These are phyloP conservation scores for Pseudogymnoascus sp. DNA, from an alignment of 2,329 filamentous ascomycete genomes.

Conservation along the genomic window DNA sequence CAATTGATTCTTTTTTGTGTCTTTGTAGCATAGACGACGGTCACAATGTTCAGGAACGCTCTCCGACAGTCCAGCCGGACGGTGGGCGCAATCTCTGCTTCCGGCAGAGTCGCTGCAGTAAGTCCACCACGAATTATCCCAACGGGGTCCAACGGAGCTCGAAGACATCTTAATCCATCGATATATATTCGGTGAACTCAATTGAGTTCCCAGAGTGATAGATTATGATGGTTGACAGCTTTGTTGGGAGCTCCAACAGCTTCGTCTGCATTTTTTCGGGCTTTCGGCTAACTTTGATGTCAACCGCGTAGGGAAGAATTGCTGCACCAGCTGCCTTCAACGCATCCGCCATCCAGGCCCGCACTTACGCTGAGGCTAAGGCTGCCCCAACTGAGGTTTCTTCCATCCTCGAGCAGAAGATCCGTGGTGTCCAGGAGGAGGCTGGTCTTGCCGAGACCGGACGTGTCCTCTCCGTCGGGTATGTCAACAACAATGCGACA, in stretches of 20 bases:
- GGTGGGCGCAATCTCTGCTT: constrained; percentile 87
- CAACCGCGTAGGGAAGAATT: constrained; percentile 68
- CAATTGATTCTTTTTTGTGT: constrained; percentile 53
- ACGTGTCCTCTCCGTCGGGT: constrained; percentile 97
- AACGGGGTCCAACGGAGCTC: constrained; percentile 35
- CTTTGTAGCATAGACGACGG: constrained; percentile 45
- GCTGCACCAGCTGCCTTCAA: constrained; percentile 71
- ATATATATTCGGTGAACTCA: constrained; percentile 36
- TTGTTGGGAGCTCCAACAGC: constrained; percentile 29
- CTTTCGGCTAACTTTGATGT: constrained; percentile 46
- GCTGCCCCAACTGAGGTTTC: constrained; percentile 96
- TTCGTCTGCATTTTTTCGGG: constrained; percentile 34
- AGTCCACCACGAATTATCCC: constrained; percentile 48
- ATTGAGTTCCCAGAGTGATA: constrained; percentile 23
- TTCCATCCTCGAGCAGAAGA: constrained; percentile 98
- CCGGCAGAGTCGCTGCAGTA: constrained; percentile 89
- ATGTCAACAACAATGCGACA: constrained; percentile 42
- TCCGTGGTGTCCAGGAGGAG: constrained; percentile 97
- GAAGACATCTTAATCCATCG: constrained; percentile 24
- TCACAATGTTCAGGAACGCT: constrained; percentile 95
- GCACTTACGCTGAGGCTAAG: constrained; percentile 92
- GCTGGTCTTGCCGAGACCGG: constrained; percentile 94
- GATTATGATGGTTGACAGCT: constrained; percentile 34
- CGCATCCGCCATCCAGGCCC: constrained; percentile 62
- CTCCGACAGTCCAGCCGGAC: constrained; percentile 93